Base-by-base conservation (phyloP, 2,329 filamentous ascomycete genomes). In the Aspergillus udagawae region DNA sequence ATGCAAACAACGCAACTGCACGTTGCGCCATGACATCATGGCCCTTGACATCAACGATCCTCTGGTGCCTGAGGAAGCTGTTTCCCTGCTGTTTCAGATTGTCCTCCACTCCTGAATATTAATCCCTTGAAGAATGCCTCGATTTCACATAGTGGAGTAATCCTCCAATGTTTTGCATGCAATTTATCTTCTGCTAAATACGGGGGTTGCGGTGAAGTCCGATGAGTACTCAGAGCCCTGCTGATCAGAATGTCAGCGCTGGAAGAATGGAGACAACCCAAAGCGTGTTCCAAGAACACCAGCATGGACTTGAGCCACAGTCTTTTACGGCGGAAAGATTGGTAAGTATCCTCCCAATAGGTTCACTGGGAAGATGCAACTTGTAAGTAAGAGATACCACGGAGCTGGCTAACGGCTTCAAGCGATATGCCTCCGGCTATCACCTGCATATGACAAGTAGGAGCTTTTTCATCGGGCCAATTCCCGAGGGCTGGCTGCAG, bases 391-490 rank as follows among this genome's bases (percentile, higher is more conserved):
- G 55, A 29, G 28, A 23, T 10, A 27, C 12, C 10, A 12, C 47
- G 5, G n/a, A 6, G 42, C 49, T 42, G 53, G 29, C 48, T 56
- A 25, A 45, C 47, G 14, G 20, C 10, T 32, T 12, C 62, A 67
- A 80, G 82, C 80, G 83, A 74, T 83, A 88, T 78, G 82, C 83
- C 51, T 84, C 82, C 47, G 79, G 83, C 25, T 79, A 83, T 58
- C 85, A 88, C 66, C 72, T 88, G 44, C 80, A 87, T 71, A 74
- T 85, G 63, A 87, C 85, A 6, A 83, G 79, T 52, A 79, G 82
- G 54, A 82, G 85, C 54, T 82, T 82, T 72, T 88, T 88, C 72
- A 85, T 88, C 57, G 85, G 85, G 0, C 85, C 85, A 38, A 84
- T 87, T 38, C 85, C 85, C 48, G 82, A 84, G 64, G 84, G 83